A percentile compares a stretch with the other conserved stretches of the same genome.
Conservation (phyloP, 2,329 filamentous ascomycete species). For the Xylaria sp. region DNA sequence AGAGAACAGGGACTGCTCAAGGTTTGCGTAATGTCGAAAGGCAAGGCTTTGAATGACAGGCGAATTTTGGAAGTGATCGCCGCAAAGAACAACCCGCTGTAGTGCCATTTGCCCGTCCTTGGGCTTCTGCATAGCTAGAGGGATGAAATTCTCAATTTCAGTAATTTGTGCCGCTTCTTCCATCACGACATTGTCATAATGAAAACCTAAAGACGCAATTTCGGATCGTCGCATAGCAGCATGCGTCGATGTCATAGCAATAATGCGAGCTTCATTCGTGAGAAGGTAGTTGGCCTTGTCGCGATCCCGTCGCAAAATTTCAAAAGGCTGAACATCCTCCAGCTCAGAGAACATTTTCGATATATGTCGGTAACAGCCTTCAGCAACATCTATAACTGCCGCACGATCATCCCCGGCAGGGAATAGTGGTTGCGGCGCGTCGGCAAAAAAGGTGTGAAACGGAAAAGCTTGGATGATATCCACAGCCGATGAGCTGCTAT, state of each 20-base stretch:
- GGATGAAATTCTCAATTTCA: slow-evolving; percentile 96
- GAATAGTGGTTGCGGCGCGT: slow-evolving; percentile 89
- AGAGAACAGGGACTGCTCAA: slow-evolving; percentile 95
- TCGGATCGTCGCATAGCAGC: slow-evolving; percentile 93
- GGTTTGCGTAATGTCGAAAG: slow-evolving; percentile 93
- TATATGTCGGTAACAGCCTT: slow-evolving; percentile 89
- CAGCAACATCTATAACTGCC: slow-evolving; percentile 77
- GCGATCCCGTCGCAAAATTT: slow-evolving; percentile 86
- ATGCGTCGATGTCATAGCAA: slow-evolving; percentile 99
- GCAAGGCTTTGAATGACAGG: slow-evolving; percentile 95
- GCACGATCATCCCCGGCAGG: slow-evolving; percentile 72
- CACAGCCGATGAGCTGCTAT: slow-evolving; percentile 65
- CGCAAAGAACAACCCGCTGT: slow-evolving; percentile 90
- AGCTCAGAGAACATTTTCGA: slow-evolving; percentile 91
- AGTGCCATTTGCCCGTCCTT: slow-evolving; percentile 77
- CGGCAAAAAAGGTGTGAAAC: slow-evolving; percentile 87
- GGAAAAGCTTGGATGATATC: slow-evolving; percentile 82
- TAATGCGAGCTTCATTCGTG: slow-evolving; percentile 93
- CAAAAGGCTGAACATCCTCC: slow-evolving; percentile 93
- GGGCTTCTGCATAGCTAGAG: slow-evolving; percentile 88
- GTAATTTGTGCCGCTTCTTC: slow-evolving; percentile 99
- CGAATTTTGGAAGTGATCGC: slow-evolving; percentile 96
- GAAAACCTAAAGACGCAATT: slow-evolving; percentile 91
- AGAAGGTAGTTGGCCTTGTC: slow-evolving; percentile 97
- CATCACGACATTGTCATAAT: slow-evolving; percentile 98